Percentiles rank a stretch among this genome's conserved stretches.
Evolutionary conservation across 352 stramenopile genomes (phyloP).

Genomic region (Pythium pectinolyticum): DNA sequence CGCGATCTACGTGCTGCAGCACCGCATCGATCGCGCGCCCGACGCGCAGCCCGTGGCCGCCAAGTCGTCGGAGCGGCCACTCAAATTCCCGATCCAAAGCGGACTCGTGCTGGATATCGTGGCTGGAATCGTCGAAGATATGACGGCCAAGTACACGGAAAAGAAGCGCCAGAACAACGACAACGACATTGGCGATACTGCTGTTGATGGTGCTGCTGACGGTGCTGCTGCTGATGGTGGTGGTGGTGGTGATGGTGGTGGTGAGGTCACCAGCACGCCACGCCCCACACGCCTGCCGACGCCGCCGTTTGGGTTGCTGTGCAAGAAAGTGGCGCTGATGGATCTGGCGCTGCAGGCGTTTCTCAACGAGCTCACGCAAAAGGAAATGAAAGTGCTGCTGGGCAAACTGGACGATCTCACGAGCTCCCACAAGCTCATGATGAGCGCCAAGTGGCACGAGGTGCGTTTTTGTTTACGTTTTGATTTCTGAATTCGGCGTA

Average conservation of each 20-base stretch:
- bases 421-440: conserved; percentile 74
- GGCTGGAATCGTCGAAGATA: conserved; percentile 70
- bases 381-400: conserved; percentile 71
- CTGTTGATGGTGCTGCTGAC: neutral
- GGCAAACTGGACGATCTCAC: conserved; percentile 69
- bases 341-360: conserved; percentile 79
- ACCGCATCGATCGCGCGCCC: conserved; percentile 82
- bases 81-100: conserved; percentile 81
- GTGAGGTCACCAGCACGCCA: too few relatives aligned
- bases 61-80: conserved; percentile 63
- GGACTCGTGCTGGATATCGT: conserved; percentile 80
- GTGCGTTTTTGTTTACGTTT: conserved; percentile 24
- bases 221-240: neutral
- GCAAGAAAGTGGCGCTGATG: conserved; percentile 85
- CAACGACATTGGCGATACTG: conserved; percentile 23
- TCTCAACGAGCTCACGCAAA: conserved; percentile 66
- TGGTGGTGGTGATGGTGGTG: neutral
- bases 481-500: neutral
- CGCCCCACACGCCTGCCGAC: conserved; percentile 9
- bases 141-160: conserved; percentile 70
- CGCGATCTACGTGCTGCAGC: conserved; percentile 78
- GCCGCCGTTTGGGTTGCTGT: conserved; percentile 68
- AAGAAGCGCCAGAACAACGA: conserved; percentile 44
- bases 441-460: conserved; percentile 85
- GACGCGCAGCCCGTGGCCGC: too few relatives aligned